Conservation (phyloP, 176 grass and related monocot species). For the Paspalum notatum region DNA sequence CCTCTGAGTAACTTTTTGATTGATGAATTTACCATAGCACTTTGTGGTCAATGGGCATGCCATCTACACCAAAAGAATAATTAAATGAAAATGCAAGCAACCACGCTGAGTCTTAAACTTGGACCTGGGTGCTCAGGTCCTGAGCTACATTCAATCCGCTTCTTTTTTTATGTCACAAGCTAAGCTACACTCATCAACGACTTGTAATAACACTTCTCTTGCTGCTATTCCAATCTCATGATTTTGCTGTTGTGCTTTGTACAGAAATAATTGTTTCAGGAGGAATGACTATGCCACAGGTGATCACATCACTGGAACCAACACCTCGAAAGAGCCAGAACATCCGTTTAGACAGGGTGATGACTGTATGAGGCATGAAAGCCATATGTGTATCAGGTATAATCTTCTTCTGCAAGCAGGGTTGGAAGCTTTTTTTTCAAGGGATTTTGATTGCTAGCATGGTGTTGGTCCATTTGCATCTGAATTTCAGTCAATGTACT, state of each 20-base stretch:
- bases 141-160: neutral
- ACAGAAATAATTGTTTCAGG: conserved; percentile 98
- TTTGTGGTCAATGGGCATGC: too few relatives aligned
- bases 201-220: neutral
- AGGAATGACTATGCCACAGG: conserved; percentile 98
- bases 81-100: too few relatives aligned
- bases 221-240: conserved; percentile 18
- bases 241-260: conserved; percentile 38
- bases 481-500: neutral
- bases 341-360: conserved; percentile 69
- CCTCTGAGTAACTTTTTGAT: too few relatives aligned
- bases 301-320: conserved; percentile 73
- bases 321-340: conserved; percentile 63
- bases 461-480: neutral
- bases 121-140: neutral
- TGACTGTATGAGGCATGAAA: conserved; percentile 49
- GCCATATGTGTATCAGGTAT: conserved; percentile 32
- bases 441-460: neutral
- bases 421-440: neutral
- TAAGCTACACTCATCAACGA: neutral
- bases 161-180: neutral
- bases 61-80: too few relatives aligned
- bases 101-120: too few relatives aligned
- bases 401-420: neutral
- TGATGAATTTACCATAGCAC: too few relatives aligned